A percentile compares a stretch with the other conserved stretches of the same genome.
Conservation (phyloP, 1,139 yeast genomes). For the Hemisphaericaspora lyxosophila region DNA sequence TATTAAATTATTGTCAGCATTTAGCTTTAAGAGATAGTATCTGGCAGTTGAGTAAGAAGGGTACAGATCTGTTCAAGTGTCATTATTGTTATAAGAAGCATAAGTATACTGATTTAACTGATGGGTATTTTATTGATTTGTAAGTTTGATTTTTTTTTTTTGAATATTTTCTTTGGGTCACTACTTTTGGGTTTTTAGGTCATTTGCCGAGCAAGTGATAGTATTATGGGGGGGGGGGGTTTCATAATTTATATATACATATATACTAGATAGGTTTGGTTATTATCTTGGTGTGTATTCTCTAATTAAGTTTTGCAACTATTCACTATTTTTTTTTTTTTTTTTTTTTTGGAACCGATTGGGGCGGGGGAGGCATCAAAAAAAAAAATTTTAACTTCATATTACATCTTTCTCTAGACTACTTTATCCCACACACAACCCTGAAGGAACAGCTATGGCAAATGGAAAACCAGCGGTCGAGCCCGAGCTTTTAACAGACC, state of each 20-base stretch:
- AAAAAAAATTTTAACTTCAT: too few relatives aligned
- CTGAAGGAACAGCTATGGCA: background rate
- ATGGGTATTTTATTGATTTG: slow-evolving; percentile 45
- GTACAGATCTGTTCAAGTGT: slow-evolving; percentile 45
- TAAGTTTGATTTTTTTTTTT: slow-evolving; percentile 1
- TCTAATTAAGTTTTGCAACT: background rate
- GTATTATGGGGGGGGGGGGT: too few relatives aligned
- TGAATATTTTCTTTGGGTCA: background rate
- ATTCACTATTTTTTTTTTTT: background rate
- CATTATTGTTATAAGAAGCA: slow-evolving; percentile 52
- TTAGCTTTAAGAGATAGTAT: slow-evolving; percentile 46
- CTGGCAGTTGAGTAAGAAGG: slow-evolving; percentile 46
- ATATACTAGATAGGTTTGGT: background rate
- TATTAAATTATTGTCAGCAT: slow-evolving; percentile 44
- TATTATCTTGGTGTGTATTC: too few relatives aligned
- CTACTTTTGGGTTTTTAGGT: background rate
- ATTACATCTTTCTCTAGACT: too few relatives aligned
- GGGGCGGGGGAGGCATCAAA: background rate
- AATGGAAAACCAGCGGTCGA: background rate
- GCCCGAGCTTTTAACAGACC: slow-evolving; percentile 6
- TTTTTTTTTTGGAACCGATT: background rate
- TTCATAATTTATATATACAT: background rate
- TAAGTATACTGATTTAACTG: slow-evolving; percentile 40
- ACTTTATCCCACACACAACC: too few relatives aligned
- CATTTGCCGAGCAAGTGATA: background rate